phyloP scores from a whole-genome alignment of 257 asterid genomes.

The Nicotiana sylvestris region DNA sequence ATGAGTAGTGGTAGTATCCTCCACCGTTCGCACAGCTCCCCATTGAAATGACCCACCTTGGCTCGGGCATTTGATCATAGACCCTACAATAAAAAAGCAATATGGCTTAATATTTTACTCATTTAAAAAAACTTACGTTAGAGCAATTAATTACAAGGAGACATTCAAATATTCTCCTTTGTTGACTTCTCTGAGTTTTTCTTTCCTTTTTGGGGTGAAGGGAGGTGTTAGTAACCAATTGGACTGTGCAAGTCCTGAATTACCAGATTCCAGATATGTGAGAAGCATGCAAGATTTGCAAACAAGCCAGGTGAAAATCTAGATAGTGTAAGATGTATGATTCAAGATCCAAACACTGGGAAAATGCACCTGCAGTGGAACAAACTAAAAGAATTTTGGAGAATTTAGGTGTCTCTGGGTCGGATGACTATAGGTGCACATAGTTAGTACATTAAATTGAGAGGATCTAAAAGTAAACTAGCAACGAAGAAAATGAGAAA shows the following conservation, averaged over 20 bases:
- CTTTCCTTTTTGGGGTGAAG: background rate
- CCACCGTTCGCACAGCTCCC: conserved; percentile 99
- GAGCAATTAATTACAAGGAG: background rate
- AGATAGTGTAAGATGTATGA: background rate
- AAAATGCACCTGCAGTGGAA: background rate
- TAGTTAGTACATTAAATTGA: background rate
- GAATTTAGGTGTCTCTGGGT: background rate
- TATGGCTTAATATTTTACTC: background rate
- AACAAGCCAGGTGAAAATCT: background rate
- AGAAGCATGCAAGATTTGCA: background rate
- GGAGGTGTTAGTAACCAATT: background rate
- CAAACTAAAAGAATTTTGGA: background rate
- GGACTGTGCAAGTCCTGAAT: background rate
- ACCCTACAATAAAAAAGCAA: conserved; percentile 47
- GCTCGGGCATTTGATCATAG: conserved; percentile 99
- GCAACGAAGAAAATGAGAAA: background rate
- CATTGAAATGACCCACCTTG: conserved; percentile 98
- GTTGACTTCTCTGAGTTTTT: too few species aligned
- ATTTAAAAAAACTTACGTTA: background rate
- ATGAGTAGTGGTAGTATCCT: conserved; percentile 93
- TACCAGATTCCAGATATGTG: background rate
- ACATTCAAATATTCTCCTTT: background rate
- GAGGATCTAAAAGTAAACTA: background rate
- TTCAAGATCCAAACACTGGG: background rate
- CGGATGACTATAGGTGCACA: background rate